Conservation (phyloP, 1,284 basidiomycete genomes). For the Puccinia polysora region DNA sequence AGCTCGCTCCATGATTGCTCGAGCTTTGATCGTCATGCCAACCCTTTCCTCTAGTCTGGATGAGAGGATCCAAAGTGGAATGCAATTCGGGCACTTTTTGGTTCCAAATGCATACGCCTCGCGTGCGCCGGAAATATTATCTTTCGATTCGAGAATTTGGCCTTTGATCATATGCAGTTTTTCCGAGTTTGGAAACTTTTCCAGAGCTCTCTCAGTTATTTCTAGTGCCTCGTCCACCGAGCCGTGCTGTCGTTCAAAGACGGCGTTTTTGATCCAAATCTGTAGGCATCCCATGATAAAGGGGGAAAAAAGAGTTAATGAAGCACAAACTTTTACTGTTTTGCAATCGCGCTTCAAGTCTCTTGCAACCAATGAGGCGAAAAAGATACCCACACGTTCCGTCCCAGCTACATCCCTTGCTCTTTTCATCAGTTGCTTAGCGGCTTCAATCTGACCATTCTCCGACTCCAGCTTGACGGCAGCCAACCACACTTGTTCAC, state of each 20-base stretch:
- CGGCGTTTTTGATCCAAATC: constrained; percentile 98
- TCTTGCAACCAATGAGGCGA: no score
- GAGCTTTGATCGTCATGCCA: constrained; percentile 81
- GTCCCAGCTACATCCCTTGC: constrained; percentile 85
- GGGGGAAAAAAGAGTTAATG: neutral
- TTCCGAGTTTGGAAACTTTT: constrained; percentile 75
- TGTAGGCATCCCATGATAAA: constrained; percentile 51
- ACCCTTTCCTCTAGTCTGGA: constrained; percentile 81
- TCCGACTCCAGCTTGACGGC: constrained; percentile 94
- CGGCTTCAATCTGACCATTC: constrained; percentile 80
- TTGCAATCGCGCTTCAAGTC: no score
- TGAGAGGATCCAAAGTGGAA: constrained; percentile 80
- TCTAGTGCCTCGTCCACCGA: constrained; percentile 68
- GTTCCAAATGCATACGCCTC: constrained; percentile 73
- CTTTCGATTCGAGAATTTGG: constrained; percentile 67
- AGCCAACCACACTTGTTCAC: constrained; percentile 93
- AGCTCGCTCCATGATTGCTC: constrained; percentile 86
- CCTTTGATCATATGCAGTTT: constrained; percentile 97
- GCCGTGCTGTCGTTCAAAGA: constrained; percentile 85
- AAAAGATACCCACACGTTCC: constrained; percentile 63
- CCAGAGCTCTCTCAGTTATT: constrained; percentile 68
- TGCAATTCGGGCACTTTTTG: constrained; percentile 74
- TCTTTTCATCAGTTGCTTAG: constrained; percentile 75
- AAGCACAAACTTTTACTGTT: neutral
- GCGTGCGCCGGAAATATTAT: constrained; percentile 65